A percentile compares a stretch with the other conserved stretches of the same genome.
Evolutionary conservation across 202 grass and related monocot species (phyloP).

Genomic region (Miscanthus sacchariflorus): DNA sequence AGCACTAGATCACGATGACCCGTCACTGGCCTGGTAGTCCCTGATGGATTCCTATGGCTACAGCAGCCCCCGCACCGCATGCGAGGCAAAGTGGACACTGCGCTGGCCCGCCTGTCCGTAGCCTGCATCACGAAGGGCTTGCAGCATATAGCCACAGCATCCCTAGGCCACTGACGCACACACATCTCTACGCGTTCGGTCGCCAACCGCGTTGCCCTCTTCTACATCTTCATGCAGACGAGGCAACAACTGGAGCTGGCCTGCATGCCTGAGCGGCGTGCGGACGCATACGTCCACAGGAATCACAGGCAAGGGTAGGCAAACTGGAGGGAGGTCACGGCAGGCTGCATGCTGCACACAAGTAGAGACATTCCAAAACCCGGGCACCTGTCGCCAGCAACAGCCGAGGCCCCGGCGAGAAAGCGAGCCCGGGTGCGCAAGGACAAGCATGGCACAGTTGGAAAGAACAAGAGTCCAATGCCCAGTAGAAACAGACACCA

Average conservation of each 20-base stretch:
- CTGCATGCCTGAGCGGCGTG: neutral
- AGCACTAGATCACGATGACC: neutral
- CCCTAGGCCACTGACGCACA: too few species aligned
- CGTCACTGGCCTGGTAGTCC: too few species aligned
- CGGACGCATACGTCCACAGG: neutral
- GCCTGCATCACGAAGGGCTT: too few species aligned
- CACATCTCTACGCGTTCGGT: too few species aligned
- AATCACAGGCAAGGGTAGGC: neutral
- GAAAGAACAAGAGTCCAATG: neutral
- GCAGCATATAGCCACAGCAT: too few species aligned
- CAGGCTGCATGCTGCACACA: neutral
- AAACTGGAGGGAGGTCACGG: neutral
- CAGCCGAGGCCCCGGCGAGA: too few species aligned
- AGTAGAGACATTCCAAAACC: neutral
- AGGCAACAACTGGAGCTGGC: too few species aligned
- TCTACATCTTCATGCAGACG: neutral
- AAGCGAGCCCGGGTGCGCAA: neutral
- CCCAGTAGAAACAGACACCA: neutral
- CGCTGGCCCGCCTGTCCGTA: too few species aligned
- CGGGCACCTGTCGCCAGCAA: neutral
- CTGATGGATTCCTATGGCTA: too few species aligned
- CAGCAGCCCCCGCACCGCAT: too few species aligned
- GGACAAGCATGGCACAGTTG: slow-evolving; percentile 16
- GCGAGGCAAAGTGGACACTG: too few species aligned
- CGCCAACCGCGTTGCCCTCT: accelerated